Conservation (phyloP, 371 early-diverging fungal genomes). For the Mortierella sp. region DNA sequence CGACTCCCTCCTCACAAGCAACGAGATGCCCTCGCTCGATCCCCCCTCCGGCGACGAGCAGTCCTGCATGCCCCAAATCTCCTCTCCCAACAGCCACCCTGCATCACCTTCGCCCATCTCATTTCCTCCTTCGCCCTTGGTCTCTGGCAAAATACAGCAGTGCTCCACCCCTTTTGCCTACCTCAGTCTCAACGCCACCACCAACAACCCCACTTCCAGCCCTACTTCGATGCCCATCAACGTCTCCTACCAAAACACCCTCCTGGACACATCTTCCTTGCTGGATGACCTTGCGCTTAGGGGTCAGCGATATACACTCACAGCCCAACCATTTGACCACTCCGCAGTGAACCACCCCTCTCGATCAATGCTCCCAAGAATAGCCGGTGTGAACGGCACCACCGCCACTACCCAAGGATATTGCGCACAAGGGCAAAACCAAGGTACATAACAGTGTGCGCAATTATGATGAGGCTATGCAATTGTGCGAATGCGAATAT, state of each 20-base stretch:
- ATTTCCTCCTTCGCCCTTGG: constrained; percentile 28
- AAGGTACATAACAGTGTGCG: background rate
- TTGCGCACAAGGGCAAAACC: background rate
- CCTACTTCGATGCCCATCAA: constrained; percentile 11
- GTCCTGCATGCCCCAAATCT: constrained; percentile 5
- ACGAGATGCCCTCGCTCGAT: constrained; percentile 18
- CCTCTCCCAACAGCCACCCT: constrained; percentile 24
- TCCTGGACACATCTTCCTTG: constrained; percentile 4
- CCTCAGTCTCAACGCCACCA: constrained; percentile 14
- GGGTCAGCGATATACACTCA: background rate
- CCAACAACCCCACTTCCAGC: constrained; percentile 5
- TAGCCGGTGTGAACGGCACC: background rate
- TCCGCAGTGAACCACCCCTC: background rate
- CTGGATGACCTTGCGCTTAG: constrained; percentile 8
- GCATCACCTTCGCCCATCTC: constrained; percentile 27
- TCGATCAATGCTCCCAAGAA: background rate
- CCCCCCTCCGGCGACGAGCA: constrained; percentile 12
- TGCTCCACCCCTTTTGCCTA: constrained; percentile 14
- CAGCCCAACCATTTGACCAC: constrained; percentile 15
- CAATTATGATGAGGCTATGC: background rate
- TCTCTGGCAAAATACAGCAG: background rate
- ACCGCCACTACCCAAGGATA: background rate
- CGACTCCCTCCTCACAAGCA: constrained; percentile 2
- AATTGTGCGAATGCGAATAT: background rate
- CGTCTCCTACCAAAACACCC: constrained; percentile 7